Conservation (phyloP, 108 stramenopile species). For the Pelagomonas calceolata region DNA sequence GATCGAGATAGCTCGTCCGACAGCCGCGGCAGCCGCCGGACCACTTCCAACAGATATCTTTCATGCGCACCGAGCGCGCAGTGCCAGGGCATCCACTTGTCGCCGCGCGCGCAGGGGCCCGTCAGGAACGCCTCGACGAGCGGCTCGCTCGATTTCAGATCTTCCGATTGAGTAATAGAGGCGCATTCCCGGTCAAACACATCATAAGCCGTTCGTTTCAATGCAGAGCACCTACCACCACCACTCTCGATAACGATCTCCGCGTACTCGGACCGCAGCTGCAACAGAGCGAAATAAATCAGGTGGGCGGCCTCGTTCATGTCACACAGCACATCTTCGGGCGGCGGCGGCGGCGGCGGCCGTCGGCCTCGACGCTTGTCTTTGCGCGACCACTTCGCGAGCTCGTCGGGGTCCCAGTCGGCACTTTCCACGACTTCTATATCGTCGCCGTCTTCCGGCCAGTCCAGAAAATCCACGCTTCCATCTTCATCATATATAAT, state of each 20-base stretch:
- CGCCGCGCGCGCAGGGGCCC: background rate
- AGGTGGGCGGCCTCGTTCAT: background rate
- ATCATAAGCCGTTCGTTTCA: background rate
- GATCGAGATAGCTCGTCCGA: background rate
- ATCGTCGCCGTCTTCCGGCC: background rate
- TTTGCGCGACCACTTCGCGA: too few species aligned
- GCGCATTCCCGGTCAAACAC: background rate
- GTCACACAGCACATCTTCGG: background rate
- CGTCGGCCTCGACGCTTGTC: background rate
- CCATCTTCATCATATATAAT: background rate
- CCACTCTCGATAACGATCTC: background rate
- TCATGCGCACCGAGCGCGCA: background rate
- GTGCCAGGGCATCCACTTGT: slow-evolving; percentile 1
- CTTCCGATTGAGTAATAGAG: too few species aligned
- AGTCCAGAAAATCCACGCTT: background rate
- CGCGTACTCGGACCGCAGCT: background rate
- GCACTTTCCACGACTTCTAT: background rate
- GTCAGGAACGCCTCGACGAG: background rate
- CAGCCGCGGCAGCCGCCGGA: background rate
- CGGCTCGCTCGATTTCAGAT: background rate
- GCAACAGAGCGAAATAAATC: background rate
- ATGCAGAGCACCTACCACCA: background rate
- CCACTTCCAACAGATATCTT: background rate
- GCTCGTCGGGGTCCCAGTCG: background rate
- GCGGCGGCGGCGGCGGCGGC: background rate